Conservation (phyloP, 805 yeast species). For the Naumovozyma dairenensis region DNA sequence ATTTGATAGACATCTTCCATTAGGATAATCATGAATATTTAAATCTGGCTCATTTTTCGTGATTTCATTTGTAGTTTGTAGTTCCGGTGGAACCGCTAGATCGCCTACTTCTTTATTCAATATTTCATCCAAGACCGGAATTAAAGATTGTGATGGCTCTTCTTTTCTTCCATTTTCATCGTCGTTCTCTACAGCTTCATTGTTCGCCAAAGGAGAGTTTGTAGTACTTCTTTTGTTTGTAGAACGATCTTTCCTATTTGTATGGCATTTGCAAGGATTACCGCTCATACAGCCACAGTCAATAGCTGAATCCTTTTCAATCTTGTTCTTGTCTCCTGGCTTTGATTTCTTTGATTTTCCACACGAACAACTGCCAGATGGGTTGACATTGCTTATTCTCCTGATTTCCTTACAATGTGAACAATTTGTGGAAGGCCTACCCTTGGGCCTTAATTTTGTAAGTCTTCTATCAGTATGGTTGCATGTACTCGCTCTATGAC, state of each 20-base stretch:
- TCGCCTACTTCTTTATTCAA: no score
- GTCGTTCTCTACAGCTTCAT: no score
- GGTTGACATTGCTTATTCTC: constrained; percentile 53
- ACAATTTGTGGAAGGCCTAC: constrained; percentile 91
- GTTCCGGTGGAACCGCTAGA: no score
- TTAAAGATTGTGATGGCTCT: no score
- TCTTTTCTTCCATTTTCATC: no score
- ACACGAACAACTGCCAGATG: constrained; percentile 20
- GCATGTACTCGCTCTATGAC: constrained; percentile 90
- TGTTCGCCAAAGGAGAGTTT: no score
- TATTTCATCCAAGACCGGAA: no score
- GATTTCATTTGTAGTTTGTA: no score
- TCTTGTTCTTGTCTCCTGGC: neutral
- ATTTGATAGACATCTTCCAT: no score
- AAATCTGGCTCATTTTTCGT: no score
- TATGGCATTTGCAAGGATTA: constrained; percentile 9
- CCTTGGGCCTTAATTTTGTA: constrained; percentile 88
- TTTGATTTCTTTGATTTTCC: constrained; percentile 2
- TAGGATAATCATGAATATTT: no score
- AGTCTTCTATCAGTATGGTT: constrained; percentile 83
- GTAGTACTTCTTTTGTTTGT: no score
- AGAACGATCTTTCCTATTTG: constrained; percentile 6
- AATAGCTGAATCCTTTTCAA: neutral
- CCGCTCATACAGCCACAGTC: constrained; percentile 5
- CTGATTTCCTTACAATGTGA: constrained; percentile 73